Evolutionary conservation across 805 yeast species (phyloP), one percentile per base, ranked within the genome.

Genomic region (Maudiozyma serrabonitensis): DNA sequence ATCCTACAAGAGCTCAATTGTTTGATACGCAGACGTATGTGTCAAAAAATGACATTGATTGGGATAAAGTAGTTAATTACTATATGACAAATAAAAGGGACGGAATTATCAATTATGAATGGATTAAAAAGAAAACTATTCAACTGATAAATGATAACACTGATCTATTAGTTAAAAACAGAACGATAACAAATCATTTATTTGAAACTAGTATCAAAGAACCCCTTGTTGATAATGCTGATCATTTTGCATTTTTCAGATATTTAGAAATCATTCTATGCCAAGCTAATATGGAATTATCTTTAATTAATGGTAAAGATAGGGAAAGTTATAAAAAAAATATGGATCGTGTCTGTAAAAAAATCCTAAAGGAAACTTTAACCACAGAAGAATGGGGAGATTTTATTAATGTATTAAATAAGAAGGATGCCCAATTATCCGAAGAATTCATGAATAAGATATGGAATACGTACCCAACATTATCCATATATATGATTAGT

Each of bases 21-120:
- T 67, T 75, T 13, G 74, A 78, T 47, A 76, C 81, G 1, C 61
- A 66, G 23, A 63, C 66, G 69, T 9, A 67, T 65, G 50, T 59
- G 6, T 16, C 25, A 16, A 16, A 21, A 1, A 53, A 57, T 7
- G 18, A 42, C 12, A 62, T 59, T 1, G 61, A 68, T n/a, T 62
- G 67, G 57, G 62, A 50, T 25, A 63, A 58, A 18, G 66, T 69
- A 1, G 61, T 71, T 3, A 73, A 72, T 9, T 70, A 76, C 15
- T 70, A 71, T 45, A 68, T 68, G 23, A 72, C 70, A 5, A 73
- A 72, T 31, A 70, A 80, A 18, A 47, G 32, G 18, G 31, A 47
- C 4, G 25, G 37, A 1, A 26, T n/a, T 16, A 21, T 26, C 9
- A 50, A 50, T 35, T 44, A 43, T 19, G 23, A 45, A 3, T 45